Conservation (phyloP, 2,329 filamentous ascomycete genomes). For the Berkeleyomyces rouxiae region DNA sequence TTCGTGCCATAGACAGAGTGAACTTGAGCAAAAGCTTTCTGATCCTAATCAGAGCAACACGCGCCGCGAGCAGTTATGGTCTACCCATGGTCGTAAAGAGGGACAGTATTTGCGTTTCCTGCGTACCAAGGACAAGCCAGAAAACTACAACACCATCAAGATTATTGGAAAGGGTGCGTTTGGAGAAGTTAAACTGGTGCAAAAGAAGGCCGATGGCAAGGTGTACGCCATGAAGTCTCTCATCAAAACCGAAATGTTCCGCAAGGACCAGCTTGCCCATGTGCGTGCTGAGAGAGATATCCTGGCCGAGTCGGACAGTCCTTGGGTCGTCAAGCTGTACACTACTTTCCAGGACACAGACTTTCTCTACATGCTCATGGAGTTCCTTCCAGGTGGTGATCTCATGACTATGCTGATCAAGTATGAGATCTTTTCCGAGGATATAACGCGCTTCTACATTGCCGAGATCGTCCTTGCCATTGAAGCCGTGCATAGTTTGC, state of each 20-base stretch:
- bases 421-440: constrained; percentile 98
- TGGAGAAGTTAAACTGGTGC: constrained; percentile 92
- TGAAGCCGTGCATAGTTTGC: constrained; percentile 92
- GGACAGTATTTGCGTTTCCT: constrained; percentile 87
- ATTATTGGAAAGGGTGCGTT: constrained; percentile 99
- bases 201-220: constrained; percentile 89
- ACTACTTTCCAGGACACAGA: constrained; percentile 95
- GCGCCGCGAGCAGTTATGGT: constrained; percentile 71
- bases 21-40: constrained; percentile 72
- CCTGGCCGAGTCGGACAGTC: constrained; percentile 94
- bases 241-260: constrained; percentile 99
- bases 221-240: constrained; percentile 97
- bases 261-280: constrained; percentile 94
- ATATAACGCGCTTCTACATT: constrained; percentile 98
- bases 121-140: constrained; percentile 78
- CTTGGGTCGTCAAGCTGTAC: constrained; percentile 96
- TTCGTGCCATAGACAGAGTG: constrained; percentile 51
- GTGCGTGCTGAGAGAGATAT: constrained; percentile 97
- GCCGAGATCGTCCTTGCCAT: constrained; percentile 97
- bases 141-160: constrained; percentile 93
- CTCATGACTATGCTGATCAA: constrained; percentile 99
- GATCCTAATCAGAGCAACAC: constrained; percentile 59
- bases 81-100: constrained; percentile 72
- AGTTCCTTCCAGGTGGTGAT: constrained; percentile 94
- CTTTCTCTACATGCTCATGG: constrained; percentile 98